phyloP scores from a whole-genome alignment of 495 filamentous ascomycete genomes.

The Penicillium fimorum region DNA sequence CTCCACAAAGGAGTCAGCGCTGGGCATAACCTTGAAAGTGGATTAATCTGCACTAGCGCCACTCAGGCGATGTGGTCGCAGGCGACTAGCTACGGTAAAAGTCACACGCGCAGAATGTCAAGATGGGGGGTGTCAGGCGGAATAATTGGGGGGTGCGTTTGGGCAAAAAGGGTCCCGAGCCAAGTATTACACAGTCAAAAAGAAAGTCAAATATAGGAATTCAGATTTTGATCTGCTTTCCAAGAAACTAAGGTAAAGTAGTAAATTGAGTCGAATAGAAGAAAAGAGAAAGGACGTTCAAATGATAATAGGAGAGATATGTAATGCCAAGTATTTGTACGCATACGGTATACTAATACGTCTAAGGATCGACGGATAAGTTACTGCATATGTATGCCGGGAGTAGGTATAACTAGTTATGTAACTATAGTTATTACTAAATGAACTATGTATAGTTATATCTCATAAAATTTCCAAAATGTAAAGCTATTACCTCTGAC shows the following conservation, averaged over 20 bases:
- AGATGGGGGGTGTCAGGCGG: slow-evolving; percentile 25
- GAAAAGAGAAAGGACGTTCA: background rate
- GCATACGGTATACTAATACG: background rate
- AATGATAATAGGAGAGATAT: background rate
- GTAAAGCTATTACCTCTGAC: background rate
- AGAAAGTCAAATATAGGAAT: background rate
- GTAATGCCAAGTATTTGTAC: slow-evolving; percentile 4
- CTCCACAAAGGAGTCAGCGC: slow-evolving; percentile 14
- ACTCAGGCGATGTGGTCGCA: slow-evolving; percentile 8
- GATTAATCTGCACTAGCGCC: slow-evolving; percentile 9
- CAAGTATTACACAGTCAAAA: slow-evolving; percentile 3
- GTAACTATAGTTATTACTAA: too few species aligned
- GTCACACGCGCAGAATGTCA: slow-evolving; percentile 29
- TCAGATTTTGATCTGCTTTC: slow-evolving; percentile 8
- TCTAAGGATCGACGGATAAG: background rate
- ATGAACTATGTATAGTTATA: too few species aligned
- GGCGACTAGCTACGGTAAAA: slow-evolving; percentile 1
- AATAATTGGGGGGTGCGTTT: slow-evolving; percentile 11
- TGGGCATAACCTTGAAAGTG: background rate
- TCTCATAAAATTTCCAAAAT: too few species aligned
- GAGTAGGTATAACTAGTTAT: too few species aligned
- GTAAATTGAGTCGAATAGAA: background rate
- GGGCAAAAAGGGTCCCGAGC: slow-evolving; percentile 4
- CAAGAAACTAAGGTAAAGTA: background rate
- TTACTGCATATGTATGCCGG: background rate